A percentile compares a stretch with the other conserved stretches of the same genome.
These are phyloP conservation scores for Penicillium lagena DNA, from an alignment of 495 filamentous ascomycete genomes.

Conservation along the genomic window DNA sequence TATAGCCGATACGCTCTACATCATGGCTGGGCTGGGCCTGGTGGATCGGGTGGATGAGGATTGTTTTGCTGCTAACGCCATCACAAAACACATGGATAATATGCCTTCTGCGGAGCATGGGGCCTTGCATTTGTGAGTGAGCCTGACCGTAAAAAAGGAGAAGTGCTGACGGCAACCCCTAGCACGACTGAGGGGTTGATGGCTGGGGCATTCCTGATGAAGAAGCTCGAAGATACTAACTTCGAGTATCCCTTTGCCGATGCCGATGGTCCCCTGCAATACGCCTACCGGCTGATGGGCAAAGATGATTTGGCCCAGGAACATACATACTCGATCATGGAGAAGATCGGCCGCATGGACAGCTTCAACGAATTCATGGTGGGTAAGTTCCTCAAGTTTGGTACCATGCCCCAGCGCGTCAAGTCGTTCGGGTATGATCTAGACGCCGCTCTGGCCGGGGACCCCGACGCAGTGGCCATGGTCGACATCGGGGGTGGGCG, in stretches of 20 bases:
- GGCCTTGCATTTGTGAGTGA: slow-evolving; percentile 30
- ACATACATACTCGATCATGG: slow-evolving; percentile 35
- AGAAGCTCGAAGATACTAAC: slow-evolving; percentile 24
- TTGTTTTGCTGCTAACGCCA: slow-evolving; percentile 21
- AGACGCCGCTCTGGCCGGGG: slow-evolving; percentile 19
- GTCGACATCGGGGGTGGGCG: slow-evolving; percentile 52
- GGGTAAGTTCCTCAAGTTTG: slow-evolving; percentile 29
- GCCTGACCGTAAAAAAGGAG: too few relatives aligned
- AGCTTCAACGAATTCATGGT: slow-evolving; percentile 39
- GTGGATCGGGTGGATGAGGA: slow-evolving; percentile 22
- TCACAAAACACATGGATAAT: slow-evolving; percentile 27
- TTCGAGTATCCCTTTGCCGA: slow-evolving; percentile 32
- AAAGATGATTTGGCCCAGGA: slow-evolving; percentile 17
- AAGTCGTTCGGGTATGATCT: slow-evolving; percentile 22
- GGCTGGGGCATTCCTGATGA: slow-evolving; percentile 29
- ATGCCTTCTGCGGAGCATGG: slow-evolving; percentile 32
- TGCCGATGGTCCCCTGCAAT: slow-evolving; percentile 25
- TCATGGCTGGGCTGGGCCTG: slow-evolving; percentile 29
- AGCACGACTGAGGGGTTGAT: slow-evolving; percentile 33
- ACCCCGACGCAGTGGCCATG: slow-evolving; percentile 18
- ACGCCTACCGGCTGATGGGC: slow-evolving; percentile 29
- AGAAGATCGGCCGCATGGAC: slow-evolving; percentile 28
- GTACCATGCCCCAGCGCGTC: slow-evolving; percentile 24
- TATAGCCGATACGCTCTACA: slow-evolving; percentile 29
- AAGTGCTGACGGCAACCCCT: neutral